Evolutionary conservation across 805 yeast genomes (phyloP).

Genomic region (Ogataea ramenticola): DNA sequence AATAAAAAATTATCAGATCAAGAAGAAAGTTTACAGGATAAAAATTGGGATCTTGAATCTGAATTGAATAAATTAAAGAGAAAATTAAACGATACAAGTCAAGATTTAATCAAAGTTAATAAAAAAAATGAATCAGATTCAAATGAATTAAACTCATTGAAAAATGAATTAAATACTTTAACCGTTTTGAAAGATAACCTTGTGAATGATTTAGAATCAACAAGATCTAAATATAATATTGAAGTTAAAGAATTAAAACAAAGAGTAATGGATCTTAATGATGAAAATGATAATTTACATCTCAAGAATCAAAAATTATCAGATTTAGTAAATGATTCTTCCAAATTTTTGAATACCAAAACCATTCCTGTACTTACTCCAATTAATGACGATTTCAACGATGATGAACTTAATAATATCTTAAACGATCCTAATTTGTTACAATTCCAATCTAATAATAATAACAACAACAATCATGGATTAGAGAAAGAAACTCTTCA

Average conservation of each 20-base stretch:
- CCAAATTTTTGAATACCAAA: not conserved
- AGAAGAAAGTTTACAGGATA: conserved; percentile 48
- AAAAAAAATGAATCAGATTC: conserved; percentile 26
- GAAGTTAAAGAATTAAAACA: conserved; percentile 43
- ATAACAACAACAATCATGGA: conserved; percentile 34
- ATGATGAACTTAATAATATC: conserved; percentile 32
- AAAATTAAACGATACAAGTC: conserved; percentile 28
- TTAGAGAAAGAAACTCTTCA: conserved; percentile 61
- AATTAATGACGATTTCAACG: conserved; percentile 10
- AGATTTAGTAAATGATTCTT: not conserved
- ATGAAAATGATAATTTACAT: conserved; percentile 58
- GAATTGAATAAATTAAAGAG: conserved; percentile 35
- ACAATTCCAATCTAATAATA: conserved; percentile 30
- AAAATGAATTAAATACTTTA: conserved; percentile 43
- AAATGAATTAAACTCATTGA: conserved; percentile 24
- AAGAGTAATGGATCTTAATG: conserved; percentile 54
- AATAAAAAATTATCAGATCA: conserved; percentile 27
- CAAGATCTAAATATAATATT: conserved; percentile 27
- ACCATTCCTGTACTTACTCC: too few species aligned
- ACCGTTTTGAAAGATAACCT: conserved; percentile 32
- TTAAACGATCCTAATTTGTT: conserved; percentile 25
- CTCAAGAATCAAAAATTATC: conserved; percentile 1
- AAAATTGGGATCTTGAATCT: conserved; percentile 59
- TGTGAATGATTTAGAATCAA: conserved; percentile 29
- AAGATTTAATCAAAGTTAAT: conserved; percentile 34